Percentiles rank a stretch among this genome's conserved stretches.
phyloP scores from a whole-genome alignment of 2,329 filamentous ascomycete genomes.

The Alternaria sp. region DNA sequence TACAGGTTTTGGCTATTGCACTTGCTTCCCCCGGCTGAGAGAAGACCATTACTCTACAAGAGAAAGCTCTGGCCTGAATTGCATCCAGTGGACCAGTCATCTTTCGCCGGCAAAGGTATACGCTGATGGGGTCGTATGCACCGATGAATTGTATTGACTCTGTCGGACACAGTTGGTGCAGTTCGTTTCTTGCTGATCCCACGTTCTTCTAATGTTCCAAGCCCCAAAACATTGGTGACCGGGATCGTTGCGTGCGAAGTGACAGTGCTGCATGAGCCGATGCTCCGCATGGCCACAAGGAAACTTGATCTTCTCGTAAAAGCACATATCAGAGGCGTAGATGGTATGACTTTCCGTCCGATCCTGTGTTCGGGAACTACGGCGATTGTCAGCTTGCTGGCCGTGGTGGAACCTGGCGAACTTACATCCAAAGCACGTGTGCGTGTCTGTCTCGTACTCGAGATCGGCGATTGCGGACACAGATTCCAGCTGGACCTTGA shows the following conservation, averaged over 20 bases:
- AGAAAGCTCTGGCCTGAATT: no score
- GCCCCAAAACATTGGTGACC: slow-evolving; percentile 72
- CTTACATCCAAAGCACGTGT: background rate
- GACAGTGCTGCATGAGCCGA: slow-evolving; percentile 72
- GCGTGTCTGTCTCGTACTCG: background rate
- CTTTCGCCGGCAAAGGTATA: background rate
- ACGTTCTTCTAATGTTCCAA: slow-evolving; percentile 66
- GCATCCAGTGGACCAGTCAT: background rate
- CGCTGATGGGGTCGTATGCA: background rate
- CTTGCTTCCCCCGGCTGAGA: no score
- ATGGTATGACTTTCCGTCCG: background rate
- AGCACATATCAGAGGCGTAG: slow-evolving; percentile 62
- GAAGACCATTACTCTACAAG: no score
- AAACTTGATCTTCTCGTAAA: slow-evolving; percentile 74
- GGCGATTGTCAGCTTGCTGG: background rate
- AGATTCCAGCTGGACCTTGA: background rate
- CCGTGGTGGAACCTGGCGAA: background rate
- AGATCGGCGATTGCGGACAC: background rate
- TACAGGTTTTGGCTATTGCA: no score
- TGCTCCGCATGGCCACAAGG: slow-evolving; percentile 66
- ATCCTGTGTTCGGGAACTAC: background rate
- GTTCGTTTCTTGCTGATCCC: slow-evolving; percentile 55
- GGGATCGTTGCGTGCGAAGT: slow-evolving; percentile 75
- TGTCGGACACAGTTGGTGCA: slow-evolving; percentile 10
- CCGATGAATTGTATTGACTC: background rate